phyloP scores from a whole-genome alignment of 1,284 basidiomycete species.

The Apiotrichum akiyoshidainum region DNA sequence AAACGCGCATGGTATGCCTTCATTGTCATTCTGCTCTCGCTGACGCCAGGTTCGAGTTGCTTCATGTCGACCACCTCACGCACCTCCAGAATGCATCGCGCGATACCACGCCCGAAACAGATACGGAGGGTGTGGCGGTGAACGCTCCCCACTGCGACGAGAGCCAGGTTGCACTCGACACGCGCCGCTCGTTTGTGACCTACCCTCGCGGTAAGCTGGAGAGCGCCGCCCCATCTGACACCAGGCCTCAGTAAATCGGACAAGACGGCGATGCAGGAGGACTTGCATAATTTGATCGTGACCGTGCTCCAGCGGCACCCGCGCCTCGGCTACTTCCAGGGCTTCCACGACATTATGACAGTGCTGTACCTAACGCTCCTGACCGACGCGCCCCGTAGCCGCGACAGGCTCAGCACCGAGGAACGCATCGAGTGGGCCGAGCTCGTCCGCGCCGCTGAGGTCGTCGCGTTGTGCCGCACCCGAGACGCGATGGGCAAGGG shows the following conservation, averaged over 20 bases:
- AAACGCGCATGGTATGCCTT: conserved; percentile 41
- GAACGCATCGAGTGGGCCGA: conserved; percentile 54
- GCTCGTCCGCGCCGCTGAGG: conserved; percentile 60
- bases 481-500: conserved; percentile 84
- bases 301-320: conserved; percentile 69
- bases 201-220: conserved; percentile 69
- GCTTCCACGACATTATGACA: conserved; percentile 88
- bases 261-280: conserved; percentile 60
- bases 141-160: conserved; percentile 65
- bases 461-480: conserved; percentile 67
- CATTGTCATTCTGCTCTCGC: not conserved
- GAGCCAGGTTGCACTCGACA: conserved; percentile 77
- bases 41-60: conserved; percentile 31
- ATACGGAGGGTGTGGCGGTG: conserved; percentile 12
- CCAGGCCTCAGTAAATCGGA: conserved; percentile 28
- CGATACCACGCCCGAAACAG: conserved; percentile 1
- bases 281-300: conserved; percentile 70
- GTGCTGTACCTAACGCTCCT: conserved; percentile 75
- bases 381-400: conserved; percentile 2
- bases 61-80: conserved; percentile 16
- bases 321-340: conserved; percentile 81
- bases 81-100: not conserved
- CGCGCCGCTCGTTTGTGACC: conserved; percentile 80
- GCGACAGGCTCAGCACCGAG: conserved; percentile 1
- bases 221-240: not conserved